These are phyloP conservation scores for Penicillium verhagenii DNA, from an alignment of 495 filamentous ascomycete genomes.

Conservation along the genomic window DNA sequence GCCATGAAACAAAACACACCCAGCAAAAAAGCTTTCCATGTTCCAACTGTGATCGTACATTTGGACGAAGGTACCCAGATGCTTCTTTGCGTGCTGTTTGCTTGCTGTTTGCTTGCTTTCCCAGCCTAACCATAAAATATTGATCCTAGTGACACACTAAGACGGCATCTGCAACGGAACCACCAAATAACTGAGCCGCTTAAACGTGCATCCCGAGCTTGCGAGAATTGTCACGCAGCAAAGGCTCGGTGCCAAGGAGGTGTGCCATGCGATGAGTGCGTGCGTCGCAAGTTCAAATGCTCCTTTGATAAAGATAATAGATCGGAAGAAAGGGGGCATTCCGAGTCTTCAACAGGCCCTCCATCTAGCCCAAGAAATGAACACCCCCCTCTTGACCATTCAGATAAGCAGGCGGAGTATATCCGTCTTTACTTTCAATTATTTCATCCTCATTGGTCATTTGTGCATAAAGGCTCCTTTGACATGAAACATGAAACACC, in stretches of 20 bases:
- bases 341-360: background rate
- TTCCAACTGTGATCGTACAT: background rate
- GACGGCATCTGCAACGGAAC: slow-evolving; percentile 20
- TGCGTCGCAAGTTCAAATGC: slow-evolving; percentile 20
- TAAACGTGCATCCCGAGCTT: slow-evolving; percentile 16
- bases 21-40: background rate
- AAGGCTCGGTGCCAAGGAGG: slow-evolving; percentile 31
- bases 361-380: background rate
- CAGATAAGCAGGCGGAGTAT: slow-evolving; percentile 14
- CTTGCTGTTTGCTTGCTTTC: too few species aligned
- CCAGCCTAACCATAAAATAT: background rate
- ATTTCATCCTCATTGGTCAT: slow-evolving; percentile 34
- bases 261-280: slow-evolving; percentile 24
- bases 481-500: slow-evolving; percentile 12
- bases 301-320: slow-evolving; percentile 2
- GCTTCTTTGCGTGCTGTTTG: background rate
- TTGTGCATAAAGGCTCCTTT: slow-evolving; percentile 30
- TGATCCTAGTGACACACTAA: slow-evolving; percentile 30
- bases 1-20: background rate
- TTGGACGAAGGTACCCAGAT: background rate
- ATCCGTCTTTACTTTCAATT: slow-evolving; percentile 26
- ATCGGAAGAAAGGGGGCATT: background rate
- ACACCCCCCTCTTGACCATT: background rate
- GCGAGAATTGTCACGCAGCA: slow-evolving; percentile 18
- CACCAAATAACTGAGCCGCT: slow-evolving; percentile 20